Evolutionary conservation across 768 basidiomycete species (phyloP).

Genomic region (Lentinus brumalis): DNA sequence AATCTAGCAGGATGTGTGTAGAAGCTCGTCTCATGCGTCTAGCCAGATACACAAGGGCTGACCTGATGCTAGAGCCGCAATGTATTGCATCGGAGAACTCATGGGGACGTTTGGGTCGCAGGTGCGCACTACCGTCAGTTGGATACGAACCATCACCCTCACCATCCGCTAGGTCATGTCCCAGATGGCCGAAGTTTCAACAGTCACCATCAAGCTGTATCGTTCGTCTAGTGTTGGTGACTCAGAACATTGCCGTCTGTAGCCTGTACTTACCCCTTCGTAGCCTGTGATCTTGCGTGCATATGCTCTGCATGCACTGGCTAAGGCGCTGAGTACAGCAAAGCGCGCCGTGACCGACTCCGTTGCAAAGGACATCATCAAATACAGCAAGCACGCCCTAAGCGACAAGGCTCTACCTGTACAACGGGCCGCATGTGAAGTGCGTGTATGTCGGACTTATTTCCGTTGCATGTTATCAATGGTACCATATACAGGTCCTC

Average conservation of each 20-base stretch:
- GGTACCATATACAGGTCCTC: conserved; percentile 41
- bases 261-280: conserved; percentile 4
- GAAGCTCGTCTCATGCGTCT: neutral
- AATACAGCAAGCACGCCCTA: conserved; percentile 74
- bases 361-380: conserved; percentile 76
- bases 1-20: conserved; percentile 66
- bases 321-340: conserved; percentile 78
- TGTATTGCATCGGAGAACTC: conserved; percentile 86
- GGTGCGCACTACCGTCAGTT: conserved; percentile 45
- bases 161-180: conserved; percentile 78
- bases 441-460: conserved; percentile 33
- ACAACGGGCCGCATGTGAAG: conserved; percentile 82
- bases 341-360: conserved; percentile 85
- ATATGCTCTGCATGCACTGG: conserved; percentile 74
- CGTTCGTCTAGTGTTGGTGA: conserved; percentile 71
- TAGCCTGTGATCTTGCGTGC: conserved; percentile 83
- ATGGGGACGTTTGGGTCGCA: conserved; percentile 86
- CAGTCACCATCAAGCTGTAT: conserved; percentile 64
- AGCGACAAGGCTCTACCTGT: conserved; percentile 83
- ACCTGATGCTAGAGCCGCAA: conserved; percentile 62
- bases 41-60: neutral
- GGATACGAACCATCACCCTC: neutral
- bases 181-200: conserved; percentile 83
- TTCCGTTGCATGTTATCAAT: conserved; percentile 16
- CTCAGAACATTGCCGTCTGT: neutral